A percentile compares a stretch with the other conserved stretches of the same genome.
phyloP scores from a whole-genome alignment of 2,329 filamentous ascomycete genomes.

The Cucurbitaria berberidis region DNA sequence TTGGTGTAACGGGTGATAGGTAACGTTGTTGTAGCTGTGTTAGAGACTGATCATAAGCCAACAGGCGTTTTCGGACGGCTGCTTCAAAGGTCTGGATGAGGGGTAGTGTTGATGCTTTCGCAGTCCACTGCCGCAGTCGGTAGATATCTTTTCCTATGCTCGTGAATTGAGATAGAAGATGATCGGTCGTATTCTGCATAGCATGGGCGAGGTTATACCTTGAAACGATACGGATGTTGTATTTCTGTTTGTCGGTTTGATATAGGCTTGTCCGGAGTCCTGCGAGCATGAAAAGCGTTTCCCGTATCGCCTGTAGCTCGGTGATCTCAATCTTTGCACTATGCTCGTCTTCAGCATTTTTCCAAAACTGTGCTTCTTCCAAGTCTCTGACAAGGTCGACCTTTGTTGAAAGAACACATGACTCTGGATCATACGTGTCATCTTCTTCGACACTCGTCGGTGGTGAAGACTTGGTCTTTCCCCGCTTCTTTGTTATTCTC shows the following conservation, averaged over 20 bases:
- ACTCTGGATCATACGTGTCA: conserved; percentile 43
- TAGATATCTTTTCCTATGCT: conserved; percentile 57
- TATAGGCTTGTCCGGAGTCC: conserved; percentile 80
- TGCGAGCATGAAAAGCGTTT: conserved; percentile 83
- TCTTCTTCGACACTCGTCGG: conserved; percentile 49
- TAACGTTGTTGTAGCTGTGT: conserved; percentile 66
- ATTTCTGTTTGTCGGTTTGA: conserved; percentile 38
- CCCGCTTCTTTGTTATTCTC: conserved; percentile 39
- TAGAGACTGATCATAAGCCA: conserved; percentile 64
- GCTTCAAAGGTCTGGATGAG: conserved; percentile 73
- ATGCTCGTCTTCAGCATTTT: conserved; percentile 11
- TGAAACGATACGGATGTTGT: conserved; percentile 43
- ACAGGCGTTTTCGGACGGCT: conserved; percentile 64
- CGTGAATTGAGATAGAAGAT: conserved; percentile 54
- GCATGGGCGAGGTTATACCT: conserved; percentile 50
- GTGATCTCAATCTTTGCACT: conserved; percentile 55
- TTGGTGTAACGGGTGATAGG: conserved; percentile 59
- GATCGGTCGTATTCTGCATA: conserved; percentile 40
- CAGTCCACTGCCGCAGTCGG: conserved; percentile 57
- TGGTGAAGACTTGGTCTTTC: conserved; percentile 31
- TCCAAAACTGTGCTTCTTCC: conserved; percentile 58
- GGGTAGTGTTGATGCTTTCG: conserved; percentile 40
- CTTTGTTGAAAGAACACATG: conserved; percentile 40
- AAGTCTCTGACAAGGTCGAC: conserved; percentile 46
- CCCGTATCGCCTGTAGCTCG: conserved; percentile 76